Evolutionary conservation across 2,329 filamentous ascomycete species (phyloP).

Genomic region (Fusarium sp.): DNA sequence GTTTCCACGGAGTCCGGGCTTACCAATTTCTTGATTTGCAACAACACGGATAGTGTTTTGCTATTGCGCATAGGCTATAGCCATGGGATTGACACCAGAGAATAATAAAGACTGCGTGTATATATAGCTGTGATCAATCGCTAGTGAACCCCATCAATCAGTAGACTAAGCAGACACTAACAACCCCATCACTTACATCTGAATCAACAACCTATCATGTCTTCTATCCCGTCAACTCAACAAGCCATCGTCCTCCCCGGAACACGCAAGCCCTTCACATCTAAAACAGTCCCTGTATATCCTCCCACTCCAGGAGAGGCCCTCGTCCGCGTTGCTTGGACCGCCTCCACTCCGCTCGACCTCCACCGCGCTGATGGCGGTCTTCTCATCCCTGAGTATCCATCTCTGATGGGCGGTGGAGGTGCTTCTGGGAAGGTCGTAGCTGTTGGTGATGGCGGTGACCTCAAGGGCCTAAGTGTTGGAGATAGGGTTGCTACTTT

Average conservation of each 20-base stretch:
- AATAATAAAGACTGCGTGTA: neutral
- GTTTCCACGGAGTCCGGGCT: conserved; percentile 31
- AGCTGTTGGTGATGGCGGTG: conserved; percentile 58
- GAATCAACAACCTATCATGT: conserved; percentile 26
- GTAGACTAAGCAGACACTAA: neutral
- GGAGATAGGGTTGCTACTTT: conserved; percentile 71
- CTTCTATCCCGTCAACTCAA: conserved; percentile 70
- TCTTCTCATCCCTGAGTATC: conserved; percentile 63
- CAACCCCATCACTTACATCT: neutral
- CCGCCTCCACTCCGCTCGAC: conserved; percentile 71
- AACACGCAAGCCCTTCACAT: conserved; percentile 62
- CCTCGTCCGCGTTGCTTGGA: conserved; percentile 68
- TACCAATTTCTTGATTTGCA: conserved; percentile 16
- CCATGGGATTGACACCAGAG: neutral
- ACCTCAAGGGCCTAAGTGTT: conserved; percentile 59
- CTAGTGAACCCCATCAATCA: too few relatives aligned
- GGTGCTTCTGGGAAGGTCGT: conserved; percentile 66
- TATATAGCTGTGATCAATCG: neutral
- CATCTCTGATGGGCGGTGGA: conserved; percentile 65
- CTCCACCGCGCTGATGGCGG: conserved; percentile 73
- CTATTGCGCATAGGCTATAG: neutral
- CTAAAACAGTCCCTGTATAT: conserved; percentile 63
- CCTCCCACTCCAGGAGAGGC: conserved; percentile 62
- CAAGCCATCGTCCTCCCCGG: conserved; percentile 72
- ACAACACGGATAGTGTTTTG: neutral